phyloP scores from a whole-genome alignment of 2,329 filamentous ascomycete species.

The Zymoseptoria pseudotritici region DNA sequence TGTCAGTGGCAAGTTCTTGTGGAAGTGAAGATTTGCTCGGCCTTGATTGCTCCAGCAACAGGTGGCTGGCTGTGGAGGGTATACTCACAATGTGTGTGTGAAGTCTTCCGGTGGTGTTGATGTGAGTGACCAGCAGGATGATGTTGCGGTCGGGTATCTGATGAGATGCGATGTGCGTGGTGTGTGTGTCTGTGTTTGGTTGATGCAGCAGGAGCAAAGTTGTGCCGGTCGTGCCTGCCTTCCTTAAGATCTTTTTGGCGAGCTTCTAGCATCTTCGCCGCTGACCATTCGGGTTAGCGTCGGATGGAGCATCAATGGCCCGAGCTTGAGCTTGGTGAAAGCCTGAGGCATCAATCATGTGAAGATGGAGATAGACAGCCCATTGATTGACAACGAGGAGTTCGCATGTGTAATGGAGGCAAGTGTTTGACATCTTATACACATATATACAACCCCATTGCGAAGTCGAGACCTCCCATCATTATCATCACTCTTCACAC shows the following conservation, averaged over 20 bases:
- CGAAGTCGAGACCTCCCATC: not conserved
- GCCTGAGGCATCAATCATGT: not conserved
- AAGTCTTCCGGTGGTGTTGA: not conserved
- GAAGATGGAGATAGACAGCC: no score
- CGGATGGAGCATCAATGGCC: not conserved
- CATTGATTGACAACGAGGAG: no score
- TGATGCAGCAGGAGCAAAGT: not conserved
- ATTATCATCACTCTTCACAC: not conserved
- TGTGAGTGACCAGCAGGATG: not conserved
- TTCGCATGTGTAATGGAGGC: no score
- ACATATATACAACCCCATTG: no score
- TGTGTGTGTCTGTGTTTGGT: not conserved
- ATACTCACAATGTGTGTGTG: not conserved
- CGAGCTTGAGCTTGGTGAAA: not conserved
- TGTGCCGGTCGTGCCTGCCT: not conserved
- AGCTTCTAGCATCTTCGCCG: not conserved
- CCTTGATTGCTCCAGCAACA: not conserved
- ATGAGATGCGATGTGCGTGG: not conserved
- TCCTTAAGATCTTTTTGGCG: not conserved
- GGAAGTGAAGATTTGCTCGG: not conserved
- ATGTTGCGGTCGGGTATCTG: not conserved
- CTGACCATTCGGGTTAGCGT: not conserved
- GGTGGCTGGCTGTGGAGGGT: not conserved
- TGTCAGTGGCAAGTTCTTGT: not conserved
- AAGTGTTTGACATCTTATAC: no score